A percentile compares a stretch with the other conserved stretches of the same genome.
These are phyloP conservation scores for Cordyceps militaris DNA, from an alignment of 2,329 filamentous ascomycete genomes.

Conservation along the genomic window DNA sequence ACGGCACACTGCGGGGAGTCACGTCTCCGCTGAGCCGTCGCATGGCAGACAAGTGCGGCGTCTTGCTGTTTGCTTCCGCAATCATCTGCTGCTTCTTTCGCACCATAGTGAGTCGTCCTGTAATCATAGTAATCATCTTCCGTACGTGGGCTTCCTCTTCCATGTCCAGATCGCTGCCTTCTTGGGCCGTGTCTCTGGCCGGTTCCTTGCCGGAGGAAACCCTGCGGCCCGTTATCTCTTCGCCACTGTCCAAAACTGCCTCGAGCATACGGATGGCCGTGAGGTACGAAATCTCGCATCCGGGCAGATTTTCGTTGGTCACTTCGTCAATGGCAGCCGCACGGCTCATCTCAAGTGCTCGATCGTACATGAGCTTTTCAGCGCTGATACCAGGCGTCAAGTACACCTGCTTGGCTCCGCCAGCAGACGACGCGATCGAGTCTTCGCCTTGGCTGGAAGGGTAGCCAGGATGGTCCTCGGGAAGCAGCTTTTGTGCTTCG, in stretches of 20 bases:
- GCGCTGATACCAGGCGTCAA: slow-evolving; percentile 86
- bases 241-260: slow-evolving; percentile 83
- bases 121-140: slow-evolving; percentile 61
- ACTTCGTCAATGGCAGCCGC: slow-evolving; percentile 93
- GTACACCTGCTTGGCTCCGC: slow-evolving; percentile 68
- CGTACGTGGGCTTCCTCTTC: slow-evolving; percentile 68
- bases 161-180: slow-evolving; percentile 22
- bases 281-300: slow-evolving; percentile 87
- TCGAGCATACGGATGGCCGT: slow-evolving; percentile 94
- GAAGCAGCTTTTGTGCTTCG: slow-evolving; percentile 77
- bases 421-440: slow-evolving; percentile 48
- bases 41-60: slow-evolving; percentile 33
- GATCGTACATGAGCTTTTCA: slow-evolving; percentile 96
- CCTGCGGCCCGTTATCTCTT: slow-evolving; percentile 36
- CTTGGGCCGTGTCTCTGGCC: slow-evolving; percentile 31
- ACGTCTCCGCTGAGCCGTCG: slow-evolving; percentile 50
- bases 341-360: slow-evolving; percentile 93
- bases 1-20: slow-evolving; percentile 47
- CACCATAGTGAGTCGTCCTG: slow-evolving; percentile 46
- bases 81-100: slow-evolving; percentile 57
- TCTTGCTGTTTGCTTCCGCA: slow-evolving; percentile 46
- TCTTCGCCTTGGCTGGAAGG: slow-evolving; percentile 66
- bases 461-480: slow-evolving; percentile 78
- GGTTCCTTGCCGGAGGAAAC: slow-evolving; percentile 33
- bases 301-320: slow-evolving; percentile 76